Base-by-base conservation (phyloP, 768 basidiomycete genomes). In the Leucogyrophana mollusca region DNA sequence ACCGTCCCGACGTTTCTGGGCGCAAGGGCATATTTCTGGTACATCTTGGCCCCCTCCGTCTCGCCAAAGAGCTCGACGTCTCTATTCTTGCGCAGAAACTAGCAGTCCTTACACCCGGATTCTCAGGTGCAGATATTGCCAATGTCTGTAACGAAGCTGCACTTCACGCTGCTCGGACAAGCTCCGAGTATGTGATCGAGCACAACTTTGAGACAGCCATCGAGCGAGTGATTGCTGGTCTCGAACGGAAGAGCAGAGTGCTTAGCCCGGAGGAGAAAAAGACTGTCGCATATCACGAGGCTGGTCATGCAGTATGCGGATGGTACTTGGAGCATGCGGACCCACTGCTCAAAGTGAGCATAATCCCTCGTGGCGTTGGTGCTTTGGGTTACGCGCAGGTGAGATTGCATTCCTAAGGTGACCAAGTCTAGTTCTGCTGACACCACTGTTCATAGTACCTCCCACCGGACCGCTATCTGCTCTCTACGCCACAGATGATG, bases 71-170 rank as follows among this genome's bases (percentile, higher is more conserved):
- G 1, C 72, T 87, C 34, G 74, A 79, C 53, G 55, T 76, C 46
- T 65, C 76, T 42, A 62, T 68, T 14, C 78, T 97, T 49, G 86
- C 94, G 2, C 90, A 94, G 60, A 97, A 97, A 68, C 82, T 99
- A 43, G 93, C 90, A 3, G 90, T 97, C 16, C 82, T 98, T 34
- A 98, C 96, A 0, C 95, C 96, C 16, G 96, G 96, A 1, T 98
- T 99, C 71, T 96, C 94, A 11, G 96, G 96, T 54, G 96, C 96
- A 2, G 96, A 99, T 62, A 95, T 99, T 55, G 96, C 96, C 50
- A 99, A 99, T 58, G 95, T 98, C 16, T 96, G 93, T 65, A 99
- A 99, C 64, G 96, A 99, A 66, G 93, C 93, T 22, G 96, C 96
- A 1, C 73, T 99, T 27, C 89, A 94, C 49, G 95, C 95, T 14